Percentiles rank a stretch among this genome's conserved stretches.
Conservation (phyloP, 495 filamentous ascomycete species). For the Penicillium parvum region DNA sequence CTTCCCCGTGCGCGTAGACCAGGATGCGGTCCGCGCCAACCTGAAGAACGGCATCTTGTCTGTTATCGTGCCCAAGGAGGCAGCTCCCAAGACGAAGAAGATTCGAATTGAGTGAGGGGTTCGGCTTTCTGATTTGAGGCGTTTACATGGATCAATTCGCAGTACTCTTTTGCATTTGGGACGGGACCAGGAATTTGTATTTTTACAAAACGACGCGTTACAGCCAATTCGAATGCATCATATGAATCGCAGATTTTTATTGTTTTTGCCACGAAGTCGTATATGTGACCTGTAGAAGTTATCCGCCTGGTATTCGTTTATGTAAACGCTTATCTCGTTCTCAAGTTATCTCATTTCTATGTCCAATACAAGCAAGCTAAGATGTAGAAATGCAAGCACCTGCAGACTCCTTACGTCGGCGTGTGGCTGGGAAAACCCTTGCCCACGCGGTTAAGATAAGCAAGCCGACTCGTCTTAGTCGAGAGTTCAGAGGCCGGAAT, state of each 20-base stretch:
- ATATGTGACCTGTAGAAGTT: neutral
- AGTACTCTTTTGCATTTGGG: neutral
- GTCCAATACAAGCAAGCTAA: too few relatives aligned
- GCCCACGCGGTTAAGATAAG: constrained; percentile 6
- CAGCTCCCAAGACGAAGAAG: constrained; percentile 47
- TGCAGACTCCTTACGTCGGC: constrained; percentile 4
- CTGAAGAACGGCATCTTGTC: constrained; percentile 72
- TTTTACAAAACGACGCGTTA: too few relatives aligned
- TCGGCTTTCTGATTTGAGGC: neutral
- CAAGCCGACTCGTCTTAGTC: too few relatives aligned
- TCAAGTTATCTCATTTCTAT: neutral
- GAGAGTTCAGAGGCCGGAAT: too few relatives aligned
- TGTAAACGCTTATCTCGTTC: too few relatives aligned
- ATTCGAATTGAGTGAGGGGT: constrained; percentile 52
- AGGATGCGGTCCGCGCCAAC: constrained; percentile 69
- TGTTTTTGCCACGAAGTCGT: too few relatives aligned
- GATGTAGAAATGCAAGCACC: neutral
- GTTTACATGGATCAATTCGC: neutral
- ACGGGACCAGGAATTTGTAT: neutral
- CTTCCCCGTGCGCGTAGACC: constrained; percentile 71
- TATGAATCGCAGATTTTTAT: neutral
- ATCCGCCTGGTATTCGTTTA: too few relatives aligned
- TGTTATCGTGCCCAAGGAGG: constrained; percentile 72
- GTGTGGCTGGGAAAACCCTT: neutral
- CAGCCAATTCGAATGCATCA: too few relatives aligned